Percentiles rank a stretch among this genome's conserved stretches.
Evolutionary conservation across 202 grass and related monocot species (phyloP).

Genomic region (Schoenoplectus triqueter): DNA sequence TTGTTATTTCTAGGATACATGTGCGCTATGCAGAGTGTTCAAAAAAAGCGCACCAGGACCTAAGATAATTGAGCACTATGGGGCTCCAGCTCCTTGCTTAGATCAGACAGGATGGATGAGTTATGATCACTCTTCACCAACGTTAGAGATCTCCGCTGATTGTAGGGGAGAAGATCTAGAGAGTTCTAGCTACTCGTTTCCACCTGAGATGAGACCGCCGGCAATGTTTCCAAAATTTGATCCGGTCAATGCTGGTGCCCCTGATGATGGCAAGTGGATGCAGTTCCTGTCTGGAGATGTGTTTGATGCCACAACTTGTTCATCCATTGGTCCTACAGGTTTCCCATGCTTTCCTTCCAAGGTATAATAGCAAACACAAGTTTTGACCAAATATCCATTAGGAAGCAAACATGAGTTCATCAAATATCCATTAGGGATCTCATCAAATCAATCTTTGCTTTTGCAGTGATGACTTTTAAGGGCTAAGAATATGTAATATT

Average conservation of each 20-base stretch:
- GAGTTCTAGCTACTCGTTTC: conserved; percentile 75
- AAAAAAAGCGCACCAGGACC: conserved; percentile 91
- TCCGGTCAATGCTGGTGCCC: background rate
- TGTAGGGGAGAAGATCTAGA: conserved; percentile 66
- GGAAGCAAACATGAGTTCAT: too few species aligned
- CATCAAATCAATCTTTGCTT: too few species aligned
- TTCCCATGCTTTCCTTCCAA: conserved; percentile 81
- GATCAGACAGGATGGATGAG: conserved; percentile 53
- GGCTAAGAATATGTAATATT: too few species aligned
- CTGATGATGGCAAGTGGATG: conserved; percentile 73
- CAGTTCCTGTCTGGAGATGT: conserved; percentile 82
- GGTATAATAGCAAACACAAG: conserved; percentile 41
- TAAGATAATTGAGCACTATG: conserved; percentile 94
- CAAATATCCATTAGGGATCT: too few species aligned
- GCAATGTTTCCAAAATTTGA: conserved; percentile 47
- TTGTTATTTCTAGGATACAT: conserved; percentile 65
- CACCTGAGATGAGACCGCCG: conserved; percentile 46
- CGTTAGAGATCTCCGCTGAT: conserved; percentile 58
- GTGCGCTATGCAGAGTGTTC: conserved; percentile 88
- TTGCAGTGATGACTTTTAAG: too few species aligned
- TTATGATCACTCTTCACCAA: conserved; percentile 62
- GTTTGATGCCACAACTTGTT: conserved; percentile 55
- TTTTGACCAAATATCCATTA: too few species aligned
- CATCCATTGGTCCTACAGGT: conserved; percentile 51
- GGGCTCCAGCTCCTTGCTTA: conserved; percentile 51